A percentile compares a stretch with the other conserved stretches of the same genome.
Conservation (phyloP, 2,329 filamentous ascomycete genomes). For the Dactylellina drechsleri region DNA sequence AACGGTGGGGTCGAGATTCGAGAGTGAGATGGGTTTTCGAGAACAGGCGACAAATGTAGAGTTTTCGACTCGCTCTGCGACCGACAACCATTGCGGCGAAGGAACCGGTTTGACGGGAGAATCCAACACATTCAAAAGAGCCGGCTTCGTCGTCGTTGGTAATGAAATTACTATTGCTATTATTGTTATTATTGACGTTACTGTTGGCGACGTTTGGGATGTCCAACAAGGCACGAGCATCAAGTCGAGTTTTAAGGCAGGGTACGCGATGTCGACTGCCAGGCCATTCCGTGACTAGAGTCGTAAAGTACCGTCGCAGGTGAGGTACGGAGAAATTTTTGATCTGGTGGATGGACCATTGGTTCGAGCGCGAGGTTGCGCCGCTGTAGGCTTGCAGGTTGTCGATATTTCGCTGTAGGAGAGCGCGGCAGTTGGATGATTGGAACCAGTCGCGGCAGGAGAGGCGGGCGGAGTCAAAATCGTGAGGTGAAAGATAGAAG, state of each 20-base stretch:
- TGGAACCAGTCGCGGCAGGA: conserved; percentile 56
- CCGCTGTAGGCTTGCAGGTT: conserved; percentile 34
- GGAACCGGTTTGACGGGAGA: conserved; percentile 52
- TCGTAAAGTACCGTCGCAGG: conserved; percentile 54
- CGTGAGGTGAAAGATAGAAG: conserved; percentile 54
- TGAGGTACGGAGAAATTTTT: conserved; percentile 52
- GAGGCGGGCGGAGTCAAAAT: conserved; percentile 56
- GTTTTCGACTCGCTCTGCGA: conserved; percentile 37
- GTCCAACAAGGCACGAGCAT: conserved; percentile 52
- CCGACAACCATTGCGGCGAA: conserved; percentile 51
- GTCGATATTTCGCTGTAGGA: conserved; percentile 53
- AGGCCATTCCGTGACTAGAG: conserved; percentile 55
- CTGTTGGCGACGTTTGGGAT: conserved; percentile 14
- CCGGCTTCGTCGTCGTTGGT: background rate
- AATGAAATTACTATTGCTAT: background rate
- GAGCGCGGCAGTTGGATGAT: conserved; percentile 52
- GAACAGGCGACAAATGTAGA: conserved; percentile 54
- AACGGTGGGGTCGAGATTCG: conserved; percentile 48
- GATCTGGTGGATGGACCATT: conserved; percentile 34
- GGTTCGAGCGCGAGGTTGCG: conserved; percentile 38
- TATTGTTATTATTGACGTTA: conserved; percentile 9
- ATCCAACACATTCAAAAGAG: conserved; percentile 51
- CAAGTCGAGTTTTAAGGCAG: conserved; percentile 53
- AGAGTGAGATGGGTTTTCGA: conserved; percentile 48
- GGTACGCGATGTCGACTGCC: conserved; percentile 56